These are phyloP conservation scores for Histomonas meleagridis DNA, from an alignment of 208 protist genomes.

Conservation along the genomic window DNA sequence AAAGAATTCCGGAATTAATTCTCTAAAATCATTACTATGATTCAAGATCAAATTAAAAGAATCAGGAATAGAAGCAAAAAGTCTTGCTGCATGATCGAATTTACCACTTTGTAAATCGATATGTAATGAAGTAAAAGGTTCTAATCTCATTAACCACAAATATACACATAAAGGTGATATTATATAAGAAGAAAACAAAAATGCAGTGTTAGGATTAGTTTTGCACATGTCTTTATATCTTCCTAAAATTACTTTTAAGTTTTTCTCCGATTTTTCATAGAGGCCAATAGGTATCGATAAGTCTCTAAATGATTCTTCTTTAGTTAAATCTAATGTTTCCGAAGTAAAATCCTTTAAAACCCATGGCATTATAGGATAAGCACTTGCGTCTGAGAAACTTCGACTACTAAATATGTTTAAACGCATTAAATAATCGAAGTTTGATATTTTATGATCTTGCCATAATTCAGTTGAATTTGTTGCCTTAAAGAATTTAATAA, in stretches of 20 bases:
- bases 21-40: not conserved
- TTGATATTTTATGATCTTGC: not conserved
- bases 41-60: not conserved
- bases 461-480: too few relatives aligned
- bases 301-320: not conserved
- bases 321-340: not conserved
- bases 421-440: not conserved
- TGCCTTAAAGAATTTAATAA: too few relatives aligned
- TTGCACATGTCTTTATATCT: too few relatives aligned
- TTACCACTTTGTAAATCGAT: conserved; percentile 1
- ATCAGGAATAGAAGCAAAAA: not conserved
- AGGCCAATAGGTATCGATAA: too few relatives aligned
- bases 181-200: too few relatives aligned
- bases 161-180: too few relatives aligned
- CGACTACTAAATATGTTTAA: not conserved
- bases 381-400: not conserved
- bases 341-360: not conserved
- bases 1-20: conserved; percentile 31
- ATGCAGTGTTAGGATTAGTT: too few relatives aligned
- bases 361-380: conserved; percentile 12
- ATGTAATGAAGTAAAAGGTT: not conserved
- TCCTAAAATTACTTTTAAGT: too few relatives aligned
- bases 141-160: not conserved
- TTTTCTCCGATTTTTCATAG: too few relatives aligned
- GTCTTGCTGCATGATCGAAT: not conserved